phyloP scores from a whole-genome alignment of 2,329 filamentous ascomycete species.

The Waltergamsia citrina region DNA sequence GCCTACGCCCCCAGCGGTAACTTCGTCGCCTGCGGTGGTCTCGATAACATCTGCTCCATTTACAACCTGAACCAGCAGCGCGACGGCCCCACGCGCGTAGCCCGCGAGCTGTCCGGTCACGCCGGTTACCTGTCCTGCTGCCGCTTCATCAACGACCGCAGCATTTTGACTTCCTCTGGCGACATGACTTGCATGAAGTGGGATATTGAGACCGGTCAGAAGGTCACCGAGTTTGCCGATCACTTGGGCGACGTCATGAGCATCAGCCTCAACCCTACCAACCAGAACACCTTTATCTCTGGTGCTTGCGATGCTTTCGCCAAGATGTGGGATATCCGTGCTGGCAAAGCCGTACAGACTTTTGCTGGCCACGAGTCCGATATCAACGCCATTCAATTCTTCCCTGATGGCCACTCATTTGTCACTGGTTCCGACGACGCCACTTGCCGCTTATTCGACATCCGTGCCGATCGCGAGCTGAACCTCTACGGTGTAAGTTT shows the following conservation, averaged over 20 bases:
- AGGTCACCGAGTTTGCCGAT: conserved; percentile 96
- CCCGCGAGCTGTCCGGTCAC: conserved; percentile 90
- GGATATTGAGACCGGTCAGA: conserved; percentile 97
- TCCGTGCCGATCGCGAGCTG: conserved; percentile 79
- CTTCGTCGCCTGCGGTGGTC: conserved; percentile 95
- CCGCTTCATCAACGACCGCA: conserved; percentile 96
- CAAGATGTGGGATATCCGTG: conserved; percentile 97
- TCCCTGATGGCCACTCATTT: conserved; percentile 97
- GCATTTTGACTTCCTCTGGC: conserved; percentile 93
- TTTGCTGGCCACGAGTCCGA: conserved; percentile 98
- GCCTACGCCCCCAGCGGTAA: conserved; percentile 97
- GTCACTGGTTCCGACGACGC: conserved; percentile 97
- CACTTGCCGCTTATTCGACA: conserved; percentile 94
- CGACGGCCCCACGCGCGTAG: conserved; percentile 94
- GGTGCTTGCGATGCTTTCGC: conserved; percentile 97
- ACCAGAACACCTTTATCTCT: conserved; percentile 99
- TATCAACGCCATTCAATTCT: conserved; percentile 99
- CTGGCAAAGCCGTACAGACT: conserved; percentile 96
- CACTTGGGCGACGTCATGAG: conserved; percentile 99
- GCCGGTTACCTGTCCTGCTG: conserved; percentile 97
- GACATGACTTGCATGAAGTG: conserved; percentile 99
- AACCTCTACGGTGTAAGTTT: conserved; percentile 57
- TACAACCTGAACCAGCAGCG: conserved; percentile 94
- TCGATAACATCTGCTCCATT: conserved; percentile 99
- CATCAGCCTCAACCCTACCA: conserved; percentile 97